phyloP scores from a whole-genome alignment of 164 flowering plant species.

The Nelumbo lutea region DNA sequence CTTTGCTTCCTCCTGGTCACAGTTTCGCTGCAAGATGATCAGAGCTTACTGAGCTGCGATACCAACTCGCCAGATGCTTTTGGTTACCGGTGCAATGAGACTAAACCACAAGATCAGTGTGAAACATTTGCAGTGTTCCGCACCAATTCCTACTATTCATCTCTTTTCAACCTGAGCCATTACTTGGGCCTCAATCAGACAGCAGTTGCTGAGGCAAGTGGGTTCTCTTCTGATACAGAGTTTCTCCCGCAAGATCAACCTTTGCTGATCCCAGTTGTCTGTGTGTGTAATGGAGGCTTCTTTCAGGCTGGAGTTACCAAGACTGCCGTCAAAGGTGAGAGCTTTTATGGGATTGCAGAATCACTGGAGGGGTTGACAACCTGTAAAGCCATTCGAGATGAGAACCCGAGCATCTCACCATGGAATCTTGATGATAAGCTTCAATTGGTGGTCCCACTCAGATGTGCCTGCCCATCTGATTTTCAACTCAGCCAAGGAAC shows the following conservation, averaged over 20 bases:
- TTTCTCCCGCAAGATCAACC: constrained; percentile 42
- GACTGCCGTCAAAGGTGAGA: constrained; percentile 47
- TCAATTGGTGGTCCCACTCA: constrained; percentile 39
- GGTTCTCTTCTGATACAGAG: constrained; percentile 38
- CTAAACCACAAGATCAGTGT: constrained; percentile 30
- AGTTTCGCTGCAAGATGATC: constrained; percentile 21
- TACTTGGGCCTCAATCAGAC: constrained; percentile 43
- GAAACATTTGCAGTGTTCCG: constrained; percentile 45
- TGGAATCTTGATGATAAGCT: constrained; percentile 29
- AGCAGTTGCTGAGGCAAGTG: constrained; percentile 47
- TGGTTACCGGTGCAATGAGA: constrained; percentile 31
- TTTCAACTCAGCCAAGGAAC: constrained; percentile 24
- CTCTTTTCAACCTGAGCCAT: constrained; percentile 55
- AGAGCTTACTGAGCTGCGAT: constrained; percentile 39
- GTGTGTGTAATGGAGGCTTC: constrained; percentile 41
- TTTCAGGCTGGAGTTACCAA: constrained; percentile 41
- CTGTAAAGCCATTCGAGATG: constrained; percentile 52
- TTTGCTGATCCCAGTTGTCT: constrained; percentile 56
- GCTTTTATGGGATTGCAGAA: constrained; percentile 47
- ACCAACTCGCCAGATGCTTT: constrained; percentile 32
- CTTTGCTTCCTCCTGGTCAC: constrained; percentile 20
- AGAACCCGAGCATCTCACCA: constrained; percentile 41
- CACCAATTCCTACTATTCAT: constrained; percentile 45
- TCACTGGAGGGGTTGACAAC: constrained; percentile 69
- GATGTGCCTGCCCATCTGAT: constrained; percentile 56